Conservation (phyloP, 1,139 yeast species). For the Lodderomyces jiufengensis region DNA sequence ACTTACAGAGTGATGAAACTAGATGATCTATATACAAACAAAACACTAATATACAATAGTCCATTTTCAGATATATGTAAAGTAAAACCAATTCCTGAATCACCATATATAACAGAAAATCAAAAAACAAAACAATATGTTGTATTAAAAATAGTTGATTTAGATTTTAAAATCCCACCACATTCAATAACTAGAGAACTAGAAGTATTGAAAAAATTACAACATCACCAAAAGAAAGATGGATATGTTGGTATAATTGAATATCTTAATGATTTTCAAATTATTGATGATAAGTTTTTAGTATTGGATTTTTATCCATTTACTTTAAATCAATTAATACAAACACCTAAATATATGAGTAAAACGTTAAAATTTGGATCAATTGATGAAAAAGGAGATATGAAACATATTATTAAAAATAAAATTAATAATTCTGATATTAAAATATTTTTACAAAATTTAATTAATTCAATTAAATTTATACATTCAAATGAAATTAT, state of each 20-base stretch:
- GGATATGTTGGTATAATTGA: constrained; percentile 16
- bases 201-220: constrained; percentile 20
- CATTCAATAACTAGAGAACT: constrained; percentile 38
- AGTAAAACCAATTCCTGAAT: constrained; percentile 16
- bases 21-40: constrained; percentile 16
- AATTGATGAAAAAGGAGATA: not conserved
- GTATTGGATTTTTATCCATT: constrained; percentile 31
- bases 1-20: too few relatives aligned
- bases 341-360: constrained; percentile 11
- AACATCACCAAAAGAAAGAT: constrained; percentile 11
- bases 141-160: constrained; percentile 40
- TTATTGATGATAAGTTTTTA: constrained; percentile 33
- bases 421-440: constrained; percentile 11
- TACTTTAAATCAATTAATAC: constrained; percentile 26
- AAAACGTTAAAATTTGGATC: constrained; percentile 10
- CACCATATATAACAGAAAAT: not conserved
- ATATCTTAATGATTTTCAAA: constrained; percentile 21
- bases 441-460: constrained; percentile 17
- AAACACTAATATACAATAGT: constrained; percentile 29
- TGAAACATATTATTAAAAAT: constrained; percentile 6
- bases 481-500: constrained; percentile 56
- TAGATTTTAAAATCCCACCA: constrained; percentile 35
- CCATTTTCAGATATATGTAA: constrained; percentile 35
- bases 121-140: constrained; percentile 15
- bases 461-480: constrained; percentile 22